Evolutionary conservation across 1,284 basidiomycete genomes (phyloP), one percentile per base, ranked within the genome.

Genomic region (Xanthoconium separans): DNA sequence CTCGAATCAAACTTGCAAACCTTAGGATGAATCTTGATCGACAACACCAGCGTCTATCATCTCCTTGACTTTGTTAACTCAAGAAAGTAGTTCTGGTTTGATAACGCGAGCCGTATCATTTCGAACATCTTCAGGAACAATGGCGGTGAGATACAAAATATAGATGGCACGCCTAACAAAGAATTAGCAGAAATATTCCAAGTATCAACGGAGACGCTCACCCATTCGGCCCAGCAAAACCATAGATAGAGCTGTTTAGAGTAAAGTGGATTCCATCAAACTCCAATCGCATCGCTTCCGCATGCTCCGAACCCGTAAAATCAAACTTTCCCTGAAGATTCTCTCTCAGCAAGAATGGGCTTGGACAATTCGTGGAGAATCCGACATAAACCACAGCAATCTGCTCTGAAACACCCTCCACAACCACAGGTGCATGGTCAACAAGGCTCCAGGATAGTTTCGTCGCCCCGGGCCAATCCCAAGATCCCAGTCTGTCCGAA

Each of bases 231-330:
- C 85, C 78, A 7, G 83, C 89, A 56, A 88, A 79, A 1, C 90
- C 88, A 63, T 86, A 88, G 40, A 94, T 83, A 1, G 88, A 83
- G 2, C 93, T 93, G 59, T 91, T 89, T 10, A 80, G 73, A 10
- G 88, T 61, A 64, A 91, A 84, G 70, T 94, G 92, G 13, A 94
- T 76, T 4, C 90, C 93, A 64, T 88, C 84, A 58, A 91, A 83
- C 55, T 90, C 85, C 3, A 91, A 70, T 33, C 80, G 75, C 36
- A 90, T 66, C 51, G 87, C 84, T 36, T 84, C 81, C 0, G 74
- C 70, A 9, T 70, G 77, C 16, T 69, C 67, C 6, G 73, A 65
- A 60, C 86, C 80, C 7, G 76, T 77, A 15, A 91, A 64, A 56
- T 91, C 89, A 18, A 91, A 75, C 56, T 82, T 83, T 27, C 89